A percentile compares a stretch with the other conserved stretches of the same genome.
phyloP scores from a whole-genome alignment of 139 green algal genomes.

The Tetradesmus obliquus region DNA sequence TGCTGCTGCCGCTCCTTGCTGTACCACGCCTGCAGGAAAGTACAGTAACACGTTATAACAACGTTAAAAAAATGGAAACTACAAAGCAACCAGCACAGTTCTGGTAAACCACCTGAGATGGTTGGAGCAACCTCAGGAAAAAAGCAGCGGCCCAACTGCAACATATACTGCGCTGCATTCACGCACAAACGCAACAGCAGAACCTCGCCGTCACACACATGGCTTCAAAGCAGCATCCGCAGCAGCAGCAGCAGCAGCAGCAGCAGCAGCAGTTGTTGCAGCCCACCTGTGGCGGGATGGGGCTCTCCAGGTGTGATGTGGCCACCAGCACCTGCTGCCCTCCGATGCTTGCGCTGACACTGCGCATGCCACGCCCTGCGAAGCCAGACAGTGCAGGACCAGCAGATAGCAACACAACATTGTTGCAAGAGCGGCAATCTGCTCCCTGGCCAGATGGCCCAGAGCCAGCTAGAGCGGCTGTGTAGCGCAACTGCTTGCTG shows the following conservation, averaged over 20 bases:
- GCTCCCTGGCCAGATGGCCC: too few relatives aligned
- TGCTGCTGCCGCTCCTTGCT: slow-evolving; percentile 40
- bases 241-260: too few relatives aligned
- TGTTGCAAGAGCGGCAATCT: neutral
- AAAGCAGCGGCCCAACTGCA: neutral
- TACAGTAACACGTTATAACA: neutral
- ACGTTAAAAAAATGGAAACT: too few relatives aligned
- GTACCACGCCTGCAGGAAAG: neutral
- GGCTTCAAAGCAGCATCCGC: too few relatives aligned
- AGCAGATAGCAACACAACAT: neutral
- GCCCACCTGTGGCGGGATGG: slow-evolving; percentile 32
- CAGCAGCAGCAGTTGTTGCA: too few relatives aligned
- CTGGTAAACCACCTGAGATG: too few relatives aligned
- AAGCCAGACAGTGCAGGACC: neutral
- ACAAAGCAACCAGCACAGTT: too few relatives aligned
- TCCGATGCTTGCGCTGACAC: neutral
- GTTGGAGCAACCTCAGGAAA: too few relatives aligned
- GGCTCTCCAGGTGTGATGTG: slow-evolving; percentile 73
- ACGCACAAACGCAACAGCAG: neutral
- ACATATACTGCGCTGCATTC: neutral
- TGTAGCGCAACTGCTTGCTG: too few relatives aligned
- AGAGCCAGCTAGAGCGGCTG: too few relatives aligned
- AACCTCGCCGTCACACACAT: slow-evolving; percentile 6
- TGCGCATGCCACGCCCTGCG: slow-evolving; percentile 27
- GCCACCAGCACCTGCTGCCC: slow-evolving; percentile 52